phyloP scores from a whole-genome alignment of 164 flowering plant genomes.

The Buxus sempervirens region DNA sequence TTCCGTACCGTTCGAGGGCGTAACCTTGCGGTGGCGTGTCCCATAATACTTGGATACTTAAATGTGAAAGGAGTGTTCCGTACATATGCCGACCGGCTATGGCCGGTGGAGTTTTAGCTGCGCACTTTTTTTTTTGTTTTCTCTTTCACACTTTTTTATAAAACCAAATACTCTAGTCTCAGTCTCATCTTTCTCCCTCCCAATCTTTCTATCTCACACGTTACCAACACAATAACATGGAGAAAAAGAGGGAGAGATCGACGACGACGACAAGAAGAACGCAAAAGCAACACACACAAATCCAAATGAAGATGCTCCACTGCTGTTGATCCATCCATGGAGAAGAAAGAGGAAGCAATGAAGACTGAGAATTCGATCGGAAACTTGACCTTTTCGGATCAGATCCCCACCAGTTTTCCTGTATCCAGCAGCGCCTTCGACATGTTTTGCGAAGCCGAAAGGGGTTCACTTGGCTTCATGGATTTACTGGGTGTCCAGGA shows the following conservation, averaged over 20 bases:
- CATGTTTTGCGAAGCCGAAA: constrained; percentile 19
- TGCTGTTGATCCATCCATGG: constrained; percentile 16
- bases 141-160: not conserved
- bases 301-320: not conserved
- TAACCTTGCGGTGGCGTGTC: no score
- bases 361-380: constrained; percentile 22
- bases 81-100: constrained; percentile 26
- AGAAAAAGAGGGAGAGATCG: not conserved
- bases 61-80: no score
- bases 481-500: constrained; percentile 57
- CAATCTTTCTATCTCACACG: not conserved
- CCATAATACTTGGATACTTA: no score
- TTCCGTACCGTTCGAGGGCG: not conserved
- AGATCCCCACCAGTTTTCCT: constrained; percentile 22
- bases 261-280: no score
- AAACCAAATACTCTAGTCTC: not conserved
- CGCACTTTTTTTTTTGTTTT: not conserved
- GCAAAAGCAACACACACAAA: not conserved
- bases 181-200: not conserved
- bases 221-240: not conserved
- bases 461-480: constrained; percentile 33
- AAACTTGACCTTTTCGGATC: constrained; percentile 28
- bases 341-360: constrained; percentile 17
- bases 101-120: no score
- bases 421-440: constrained; percentile 35